A percentile compares a stretch with the other conserved stretches of the same genome.
Conservation (phyloP, 2,329 filamentous ascomycete species). For the Fusarium praegraminearum region DNA sequence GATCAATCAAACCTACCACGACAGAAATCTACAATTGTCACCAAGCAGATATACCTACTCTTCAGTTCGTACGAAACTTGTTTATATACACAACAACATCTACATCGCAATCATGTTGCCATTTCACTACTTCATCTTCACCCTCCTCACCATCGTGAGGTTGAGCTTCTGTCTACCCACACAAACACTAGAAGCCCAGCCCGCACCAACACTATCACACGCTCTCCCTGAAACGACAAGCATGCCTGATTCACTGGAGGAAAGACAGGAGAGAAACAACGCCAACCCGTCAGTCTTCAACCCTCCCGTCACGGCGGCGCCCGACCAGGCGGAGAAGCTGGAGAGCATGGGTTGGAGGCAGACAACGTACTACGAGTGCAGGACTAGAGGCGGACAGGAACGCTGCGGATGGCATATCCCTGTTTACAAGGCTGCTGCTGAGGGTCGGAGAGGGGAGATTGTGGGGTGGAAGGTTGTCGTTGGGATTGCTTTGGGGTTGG, state of each 20-base stretch:
- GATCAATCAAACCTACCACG: not conserved
- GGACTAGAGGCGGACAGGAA: constrained; percentile 48
- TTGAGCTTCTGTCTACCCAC: constrained; percentile 29
- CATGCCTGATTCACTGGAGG: constrained; percentile 11
- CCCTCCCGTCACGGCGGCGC: constrained; percentile 51
- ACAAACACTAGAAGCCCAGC: constrained; percentile 26
- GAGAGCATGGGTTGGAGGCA: constrained; percentile 51
- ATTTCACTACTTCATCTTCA: constrained; percentile 10
- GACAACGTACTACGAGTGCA: constrained; percentile 53
- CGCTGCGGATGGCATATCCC: constrained; percentile 55
- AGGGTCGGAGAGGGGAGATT: constrained; percentile 40
- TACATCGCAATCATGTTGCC: constrained; percentile 18
- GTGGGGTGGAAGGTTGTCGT: constrained; percentile 34
- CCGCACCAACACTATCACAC: constrained; percentile 13
- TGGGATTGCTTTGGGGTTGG: constrained; percentile 26
- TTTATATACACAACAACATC: not conserved
- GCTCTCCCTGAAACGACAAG: constrained; percentile 15
- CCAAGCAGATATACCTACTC: not conserved
- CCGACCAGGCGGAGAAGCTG: constrained; percentile 48
- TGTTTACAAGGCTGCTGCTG: constrained; percentile 46
- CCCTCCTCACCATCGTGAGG: constrained; percentile 15
- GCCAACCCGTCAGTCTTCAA: constrained; percentile 45
- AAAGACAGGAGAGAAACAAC: constrained; percentile 32
- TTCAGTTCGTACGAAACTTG: not conserved
- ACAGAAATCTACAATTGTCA: not conserved